phyloP scores from a whole-genome alignment of 805 yeast species.

The Metschnikowia lunata region DNA sequence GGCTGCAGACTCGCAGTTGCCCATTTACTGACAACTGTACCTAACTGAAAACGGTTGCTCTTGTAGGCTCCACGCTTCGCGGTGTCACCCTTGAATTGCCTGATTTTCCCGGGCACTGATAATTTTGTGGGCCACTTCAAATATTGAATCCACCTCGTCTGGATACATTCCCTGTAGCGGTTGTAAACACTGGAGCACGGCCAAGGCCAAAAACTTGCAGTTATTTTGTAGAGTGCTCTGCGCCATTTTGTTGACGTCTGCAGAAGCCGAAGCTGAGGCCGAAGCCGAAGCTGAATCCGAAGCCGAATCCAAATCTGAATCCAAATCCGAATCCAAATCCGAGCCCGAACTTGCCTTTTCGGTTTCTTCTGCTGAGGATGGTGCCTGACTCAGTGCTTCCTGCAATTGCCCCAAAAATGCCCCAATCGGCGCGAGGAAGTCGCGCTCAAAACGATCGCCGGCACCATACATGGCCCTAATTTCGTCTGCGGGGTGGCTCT shows the following conservation, averaged over 20 bases:
- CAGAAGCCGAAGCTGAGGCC: neutral
- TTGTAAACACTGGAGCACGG: conserved; percentile 4
- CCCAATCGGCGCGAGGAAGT: conserved; percentile 8
- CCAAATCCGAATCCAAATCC: neutral
- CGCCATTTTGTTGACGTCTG: conserved; percentile 1
- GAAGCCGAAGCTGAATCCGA: neutral
- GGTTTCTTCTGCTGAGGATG: neutral
- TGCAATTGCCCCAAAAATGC: conserved; percentile 15
- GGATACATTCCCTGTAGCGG: neutral
- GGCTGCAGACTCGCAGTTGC: no score
- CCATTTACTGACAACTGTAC: no score
- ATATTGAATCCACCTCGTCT: no score
- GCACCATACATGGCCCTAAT: conserved; percentile 5
- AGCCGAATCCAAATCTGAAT: neutral
- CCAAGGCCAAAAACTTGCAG: conserved; percentile 25
- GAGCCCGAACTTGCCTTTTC: neutral
- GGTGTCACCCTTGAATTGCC: no score
- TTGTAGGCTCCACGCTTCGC: no score
- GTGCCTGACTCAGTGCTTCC: neutral
- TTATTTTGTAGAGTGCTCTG: conserved; percentile 26
- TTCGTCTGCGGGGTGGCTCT: conserved; percentile 2
- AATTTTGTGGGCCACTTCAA: no score
- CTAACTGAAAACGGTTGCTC: no score
- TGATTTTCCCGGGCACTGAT: no score
- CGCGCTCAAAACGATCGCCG: conserved; percentile 5